Conservation (phyloP, 73 alveolate species). For the Symbiodinium natans region DNA sequence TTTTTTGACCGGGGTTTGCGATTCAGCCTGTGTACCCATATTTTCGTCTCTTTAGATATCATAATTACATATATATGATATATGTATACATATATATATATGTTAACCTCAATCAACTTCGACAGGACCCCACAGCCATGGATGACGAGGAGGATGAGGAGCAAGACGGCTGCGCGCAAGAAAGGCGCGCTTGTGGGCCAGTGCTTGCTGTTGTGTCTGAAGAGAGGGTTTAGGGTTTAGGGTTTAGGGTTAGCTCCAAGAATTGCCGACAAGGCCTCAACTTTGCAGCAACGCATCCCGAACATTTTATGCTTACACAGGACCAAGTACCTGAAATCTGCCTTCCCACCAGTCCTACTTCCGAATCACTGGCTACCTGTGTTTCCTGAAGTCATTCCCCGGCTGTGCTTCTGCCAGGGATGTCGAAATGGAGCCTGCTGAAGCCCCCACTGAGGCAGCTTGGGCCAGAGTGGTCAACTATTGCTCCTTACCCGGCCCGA, state of each 20-base stretch:
- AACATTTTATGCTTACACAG: too few species aligned
- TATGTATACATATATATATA: not conserved
- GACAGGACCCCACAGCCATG: conserved; percentile 1
- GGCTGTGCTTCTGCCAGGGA: not conserved
- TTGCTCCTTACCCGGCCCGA: too few species aligned
- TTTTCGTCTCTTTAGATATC: too few species aligned
- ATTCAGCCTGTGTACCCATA: too few species aligned
- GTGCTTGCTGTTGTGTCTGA: too few species aligned
- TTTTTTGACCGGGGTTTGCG: too few species aligned
- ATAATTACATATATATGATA: not conserved
- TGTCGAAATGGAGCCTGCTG: not conserved
- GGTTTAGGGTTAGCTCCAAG: too few species aligned
- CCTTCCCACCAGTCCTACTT: not conserved
- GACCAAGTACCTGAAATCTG: too few species aligned
- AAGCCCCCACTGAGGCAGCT: not conserved
- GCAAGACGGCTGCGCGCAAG: not conserved
- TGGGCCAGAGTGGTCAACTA: too few species aligned
- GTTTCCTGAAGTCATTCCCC: not conserved
- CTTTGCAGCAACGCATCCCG: too few species aligned
- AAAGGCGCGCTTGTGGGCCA: not conserved
- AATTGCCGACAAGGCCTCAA: too few species aligned
- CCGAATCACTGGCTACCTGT: not conserved
- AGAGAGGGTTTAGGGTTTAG: too few species aligned
- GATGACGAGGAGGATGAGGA: conserved; percentile 15
- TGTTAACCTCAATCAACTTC: not conserved